Base-by-base conservation (phyloP, 2,329 filamentous ascomycete genomes). In the Aureobasidium vineae region DNA sequence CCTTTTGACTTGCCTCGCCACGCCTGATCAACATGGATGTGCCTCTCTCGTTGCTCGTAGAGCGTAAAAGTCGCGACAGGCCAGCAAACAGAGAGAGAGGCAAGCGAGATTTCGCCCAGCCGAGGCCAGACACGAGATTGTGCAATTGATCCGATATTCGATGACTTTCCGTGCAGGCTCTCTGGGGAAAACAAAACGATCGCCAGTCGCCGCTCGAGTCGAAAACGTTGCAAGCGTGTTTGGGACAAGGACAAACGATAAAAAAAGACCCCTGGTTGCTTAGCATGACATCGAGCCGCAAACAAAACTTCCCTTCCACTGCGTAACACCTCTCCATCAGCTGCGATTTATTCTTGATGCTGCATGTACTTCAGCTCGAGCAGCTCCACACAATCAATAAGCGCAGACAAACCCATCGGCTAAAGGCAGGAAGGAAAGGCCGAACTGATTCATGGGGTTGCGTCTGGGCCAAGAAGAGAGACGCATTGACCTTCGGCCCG, bases 31-130 rank as follows among this genome's bases (percentile, higher is more conserved):
- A 53, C 16, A 50, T 36, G 31, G 31, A 36, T 16, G 49, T 53
- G 23, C 7, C 21, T 26, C 28, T 40, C 11, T 54, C 15, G 31
- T n/a, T 33, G 26, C 49, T 31, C 28, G 49, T 28, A 54, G 15
- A 26, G 52, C 13, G 45, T 16, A 28, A 49, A 16, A 15, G 45
- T 23, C 45, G 45, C 23, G 23, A 6, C 43, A 49, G 45, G 45
- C 5, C 45, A 49, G 36, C 21, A n/a, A 41, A 21, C 36, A 41
- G 21, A 43, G 10, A 31, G 31, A 33, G 33, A 31, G 15, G 26
- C 54, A 59, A 59, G 54, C 54, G 54, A 43, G 54, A 59, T 59
- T 45, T 43, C 38, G 54, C 54, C 54, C 38, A 59, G 54, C 54
- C 23, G 23, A 33, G 10, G 38, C 23, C 45, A 26, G 43, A 21